Percentiles rank a stretch among this genome's conserved stretches.
Evolutionary conservation across 2,329 filamentous ascomycete species (phyloP).

Genomic region (Trichoderma atroviride): DNA sequence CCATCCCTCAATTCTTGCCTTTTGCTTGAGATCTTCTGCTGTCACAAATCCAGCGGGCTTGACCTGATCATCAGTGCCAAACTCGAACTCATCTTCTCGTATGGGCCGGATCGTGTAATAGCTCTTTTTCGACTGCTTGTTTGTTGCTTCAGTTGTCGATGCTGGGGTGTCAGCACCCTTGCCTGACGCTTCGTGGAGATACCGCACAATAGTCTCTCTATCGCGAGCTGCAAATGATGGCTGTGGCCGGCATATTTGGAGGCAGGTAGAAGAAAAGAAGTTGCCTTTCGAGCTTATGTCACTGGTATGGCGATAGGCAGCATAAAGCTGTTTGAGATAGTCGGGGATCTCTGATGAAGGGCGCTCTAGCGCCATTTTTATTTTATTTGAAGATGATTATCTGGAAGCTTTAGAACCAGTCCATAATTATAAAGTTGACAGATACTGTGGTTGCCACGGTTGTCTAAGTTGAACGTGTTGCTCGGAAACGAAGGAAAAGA

Average conservation of each 20-base stretch:
- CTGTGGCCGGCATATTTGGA: slow-evolving; percentile 33
- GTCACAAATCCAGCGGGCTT: neutral
- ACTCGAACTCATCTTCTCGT: neutral
- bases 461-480: neutral
- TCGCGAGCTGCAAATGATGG: slow-evolving; percentile 33
- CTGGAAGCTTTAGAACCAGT: neutral
- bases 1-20: slow-evolving; percentile 32
- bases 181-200: slow-evolving; percentile 33
- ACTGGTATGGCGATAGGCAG: neutral
- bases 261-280: slow-evolving; percentile 2
- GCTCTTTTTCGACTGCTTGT: neutral
- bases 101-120: neutral
- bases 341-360: neutral
- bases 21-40: slow-evolving; percentile 23
- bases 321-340: neutral
- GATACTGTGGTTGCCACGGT: neutral
- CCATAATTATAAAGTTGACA: neutral
- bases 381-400: neutral
- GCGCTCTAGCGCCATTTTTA: neutral
- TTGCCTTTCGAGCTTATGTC: neutral
- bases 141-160: neutral
- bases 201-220: slow-evolving; percentile 32
- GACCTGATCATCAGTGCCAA: neutral
- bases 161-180: neutral
- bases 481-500: neutral